phyloP scores from a whole-genome alignment of 768 basidiomycete genomes.

The Boletus patriciae region DNA sequence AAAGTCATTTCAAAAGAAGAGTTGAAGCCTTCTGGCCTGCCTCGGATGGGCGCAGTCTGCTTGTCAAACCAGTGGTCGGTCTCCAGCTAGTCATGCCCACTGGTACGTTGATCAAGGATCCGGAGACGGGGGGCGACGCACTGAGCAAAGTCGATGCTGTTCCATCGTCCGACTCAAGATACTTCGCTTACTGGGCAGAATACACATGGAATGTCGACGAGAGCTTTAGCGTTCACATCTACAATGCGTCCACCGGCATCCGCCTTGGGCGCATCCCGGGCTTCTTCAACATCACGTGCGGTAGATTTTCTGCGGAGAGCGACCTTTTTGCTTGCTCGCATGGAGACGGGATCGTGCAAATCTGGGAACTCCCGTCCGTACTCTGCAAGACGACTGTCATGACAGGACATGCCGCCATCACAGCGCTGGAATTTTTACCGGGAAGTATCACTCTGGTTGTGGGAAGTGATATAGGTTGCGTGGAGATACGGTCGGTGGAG shows the following conservation, averaged over 20 bases:
- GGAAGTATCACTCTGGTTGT: conserved; percentile 6
- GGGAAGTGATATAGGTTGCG: conserved; percentile 13
- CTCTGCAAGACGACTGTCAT: conserved; percentile 6
- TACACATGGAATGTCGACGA: conserved; percentile 17
- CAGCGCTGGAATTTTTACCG: conserved; percentile 13
- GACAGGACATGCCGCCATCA: conserved; percentile 14
- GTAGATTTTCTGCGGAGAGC: conserved; percentile 16
- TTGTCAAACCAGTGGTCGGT: conserved; percentile 11
- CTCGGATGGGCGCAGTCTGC: conserved; percentile 12
- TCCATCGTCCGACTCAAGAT: conserved; percentile 17
- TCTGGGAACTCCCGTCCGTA: conserved; percentile 19
- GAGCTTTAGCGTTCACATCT: conserved; percentile 20
- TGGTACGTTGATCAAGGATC: conserved; percentile 5
- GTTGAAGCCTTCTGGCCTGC: conserved; percentile 7
- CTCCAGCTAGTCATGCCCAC: conserved; percentile 2
- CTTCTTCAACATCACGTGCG: conserved; percentile 12
- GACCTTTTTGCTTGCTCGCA: conserved; percentile 16
- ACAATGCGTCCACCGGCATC: conserved; percentile 11
- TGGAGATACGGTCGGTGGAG: conserved; percentile 17
- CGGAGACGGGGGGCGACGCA: conserved; percentile 12
- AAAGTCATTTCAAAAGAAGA: neutral
- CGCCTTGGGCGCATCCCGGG: conserved; percentile 18
- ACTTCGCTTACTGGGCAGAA: conserved; percentile 20
- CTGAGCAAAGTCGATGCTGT: neutral
- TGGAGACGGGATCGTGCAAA: conserved; percentile 14